Conservation (phyloP, 345 rosid genomes). For the Eucalyptus decipiens region DNA sequence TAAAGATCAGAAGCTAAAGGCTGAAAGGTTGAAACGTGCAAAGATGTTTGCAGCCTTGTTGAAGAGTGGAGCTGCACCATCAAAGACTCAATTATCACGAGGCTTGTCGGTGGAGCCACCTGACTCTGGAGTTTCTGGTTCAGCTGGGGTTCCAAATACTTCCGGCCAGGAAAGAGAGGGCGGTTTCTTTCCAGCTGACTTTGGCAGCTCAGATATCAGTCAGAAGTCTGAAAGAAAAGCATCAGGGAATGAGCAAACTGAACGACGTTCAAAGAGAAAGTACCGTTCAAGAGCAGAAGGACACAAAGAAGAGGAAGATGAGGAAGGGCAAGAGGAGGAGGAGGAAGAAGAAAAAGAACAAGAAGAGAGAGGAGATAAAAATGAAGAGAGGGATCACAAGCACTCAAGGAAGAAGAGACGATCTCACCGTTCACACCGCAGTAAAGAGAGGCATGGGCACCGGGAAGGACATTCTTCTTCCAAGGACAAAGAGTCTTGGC, state of each 20-base stretch:
- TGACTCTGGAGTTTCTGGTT: slow-evolving; percentile 31
- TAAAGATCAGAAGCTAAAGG: slow-evolving; percentile 77
- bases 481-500: slow-evolving; percentile 23
- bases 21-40: slow-evolving; percentile 93
- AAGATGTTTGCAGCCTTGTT: slow-evolving; percentile 85
- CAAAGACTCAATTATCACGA: slow-evolving; percentile 26
- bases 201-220: slow-evolving; percentile 1
- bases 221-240: slow-evolving; percentile 25
- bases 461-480: slow-evolving; percentile 40
- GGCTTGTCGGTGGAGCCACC: slow-evolving; percentile 46
- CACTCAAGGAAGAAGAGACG: slow-evolving; percentile 32
- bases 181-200: slow-evolving; percentile 24
- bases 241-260: slow-evolving; percentile 29
- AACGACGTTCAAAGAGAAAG: slow-evolving; percentile 56
- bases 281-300: slow-evolving; percentile 48
- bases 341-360: slow-evolving; percentile 22
- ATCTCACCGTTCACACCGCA: slow-evolving; percentile 21
- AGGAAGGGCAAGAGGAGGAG: slow-evolving; percentile 2
- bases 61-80: slow-evolving; percentile 41
- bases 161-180: slow-evolving; percentile 36
- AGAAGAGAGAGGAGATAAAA: slow-evolving; percentile 3
- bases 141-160: slow-evolving; percentile 10
- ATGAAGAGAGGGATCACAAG: slow-evolving; percentile 21
- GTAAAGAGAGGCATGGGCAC: slow-evolving; percentile 36
- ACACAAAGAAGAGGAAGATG: slow-evolving; percentile 24